Evolutionary conservation across 2,329 filamentous ascomycete species (phyloP), one percentile per base, ranked within the genome.

Genomic region (Colletotrichum sp.): DNA sequence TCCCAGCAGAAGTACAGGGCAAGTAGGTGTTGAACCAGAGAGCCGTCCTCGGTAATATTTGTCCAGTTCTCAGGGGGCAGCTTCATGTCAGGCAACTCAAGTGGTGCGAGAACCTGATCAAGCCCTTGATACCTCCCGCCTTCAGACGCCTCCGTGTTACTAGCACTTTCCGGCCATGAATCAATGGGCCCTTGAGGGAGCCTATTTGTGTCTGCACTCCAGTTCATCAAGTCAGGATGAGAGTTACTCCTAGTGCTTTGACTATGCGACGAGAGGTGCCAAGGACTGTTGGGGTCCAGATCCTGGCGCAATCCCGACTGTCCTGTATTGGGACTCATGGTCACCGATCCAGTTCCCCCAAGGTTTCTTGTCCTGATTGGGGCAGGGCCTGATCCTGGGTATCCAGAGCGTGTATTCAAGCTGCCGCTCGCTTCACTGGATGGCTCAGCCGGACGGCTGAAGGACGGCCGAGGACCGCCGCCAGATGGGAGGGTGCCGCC

Each of bases 1-100:
- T 94, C 91, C 90, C 93, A 95, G 85, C 92, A 94, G 78, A 95
- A 95, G 83, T 95, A 95, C 36, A 94, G 85, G 1, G 90, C 88
- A 68, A 95, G 84, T 12, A 95, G 86, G 79, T 93, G 92, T 76
- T 92, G 88, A 2, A 95, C 90, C 34, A 95, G 87, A 14, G 82
- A 84, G 14, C 86, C 79, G 78, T 95, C 92, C 4, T 83, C 80
- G 3, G 92, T 93, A 26, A 94, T 88, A 52, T 80, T 86, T 2
- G 93, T 94, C 93, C 93, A 95, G 0, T 86, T 86, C 5, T 80
- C 83, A 0, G 86, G 79, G 0, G 88, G 84, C 1, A 85, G 81
- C 77, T 86, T 86, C 79, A 86, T 83, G 48, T 88, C 86, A 1
- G 88, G 83, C 36, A 86, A 80, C 28, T 86, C 85, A 16, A 86